A percentile compares a stretch with the other conserved stretches of the same genome.
phyloP scores from a whole-genome alignment of 2,329 filamentous ascomycete genomes.

The Hymenoscyphus salicellus region DNA sequence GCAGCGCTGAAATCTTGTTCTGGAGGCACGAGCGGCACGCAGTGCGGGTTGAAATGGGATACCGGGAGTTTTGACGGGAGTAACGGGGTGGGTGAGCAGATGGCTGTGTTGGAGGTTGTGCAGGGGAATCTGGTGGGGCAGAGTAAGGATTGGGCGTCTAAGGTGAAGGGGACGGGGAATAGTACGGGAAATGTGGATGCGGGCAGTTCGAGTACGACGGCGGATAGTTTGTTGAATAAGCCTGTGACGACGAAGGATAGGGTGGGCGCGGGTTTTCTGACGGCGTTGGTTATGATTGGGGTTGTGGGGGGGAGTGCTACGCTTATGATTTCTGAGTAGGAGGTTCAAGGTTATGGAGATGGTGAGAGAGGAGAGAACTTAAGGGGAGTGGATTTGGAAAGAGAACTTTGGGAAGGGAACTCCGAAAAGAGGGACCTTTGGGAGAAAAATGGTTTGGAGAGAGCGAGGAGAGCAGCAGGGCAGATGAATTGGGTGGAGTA shows the following conservation, averaged over 20 bases:
- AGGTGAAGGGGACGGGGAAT: constrained; percentile 46
- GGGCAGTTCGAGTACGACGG: constrained; percentile 6
- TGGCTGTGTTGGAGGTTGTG: constrained; percentile 65
- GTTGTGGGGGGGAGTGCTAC: constrained; percentile 18
- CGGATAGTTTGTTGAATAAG: not conserved
- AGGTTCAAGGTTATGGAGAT: not conserved
- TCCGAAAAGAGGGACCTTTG: too few relatives aligned
- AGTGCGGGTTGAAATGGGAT: constrained; percentile 62
- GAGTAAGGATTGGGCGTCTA: constrained; percentile 34
- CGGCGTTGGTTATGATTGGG: constrained; percentile 31
- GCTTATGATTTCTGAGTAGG: constrained; percentile 17
- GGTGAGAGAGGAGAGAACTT: not conserved
- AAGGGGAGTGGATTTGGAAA: not conserved
- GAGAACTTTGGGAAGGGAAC: not conserved
- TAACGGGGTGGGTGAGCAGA: constrained; percentile 66
- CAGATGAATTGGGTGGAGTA: constrained; percentile 1
- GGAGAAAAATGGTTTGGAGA: too few relatives aligned
- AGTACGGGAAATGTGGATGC: constrained; percentile 30
- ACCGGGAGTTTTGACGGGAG: constrained; percentile 51
- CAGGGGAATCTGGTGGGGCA: constrained; percentile 39
- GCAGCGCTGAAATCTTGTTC: constrained; percentile 55
- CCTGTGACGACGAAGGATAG: constrained; percentile 37
- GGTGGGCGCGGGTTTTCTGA: constrained; percentile 42
- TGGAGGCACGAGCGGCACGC: constrained; percentile 53
- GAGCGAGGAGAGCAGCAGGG: too few relatives aligned